Evolutionary conservation across 2,329 filamentous ascomycete genomes (phyloP), one percentile per base, ranked within the genome.

Genomic region (Teratosphaeria nubilosa): DNA sequence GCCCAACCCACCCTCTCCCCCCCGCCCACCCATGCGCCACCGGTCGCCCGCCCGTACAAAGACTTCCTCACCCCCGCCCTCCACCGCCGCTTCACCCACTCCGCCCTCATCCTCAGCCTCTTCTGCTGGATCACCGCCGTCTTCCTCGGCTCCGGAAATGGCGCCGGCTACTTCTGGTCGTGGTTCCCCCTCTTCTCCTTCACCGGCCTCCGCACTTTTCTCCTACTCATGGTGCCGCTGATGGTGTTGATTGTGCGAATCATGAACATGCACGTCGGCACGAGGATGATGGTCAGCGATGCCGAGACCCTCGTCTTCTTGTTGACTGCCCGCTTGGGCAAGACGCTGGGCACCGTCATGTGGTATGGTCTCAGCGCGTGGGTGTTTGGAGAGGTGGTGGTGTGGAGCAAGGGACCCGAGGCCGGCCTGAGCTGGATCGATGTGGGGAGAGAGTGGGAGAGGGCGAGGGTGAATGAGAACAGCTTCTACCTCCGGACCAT

Each of bases 41-140:
- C 73, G 74, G 69, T 77, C 74, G 70, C 80, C 77, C 76, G 84
- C 78, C 79, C 82, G 72, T 95, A 96, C 75, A 87, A 90, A 78
- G 90, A 96, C 76, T 95, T 95, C 73, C 77, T 96, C 65, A 95
- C 92, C 61, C 91, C 92, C 54, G 86, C 88, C 56, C 78, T 96
- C 63, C 92, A 97, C 74, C 82, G 88, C 68, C 84, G 91, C 68
- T 97, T 96, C 75, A 86, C 87, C 54, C 86, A 85, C 62, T 90
- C 90, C 13, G 87, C 87, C 53, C 80, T 82, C 14, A 77, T 89
- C 62, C 78, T 91, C 14, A 75, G 94, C 10, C 75, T 80, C 53
- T 78, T 90, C 58, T 90, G 89, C 69, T 95, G 94, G 72, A 57
- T 82, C 41, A 83, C 90, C 69, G 82, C 90, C 54, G 74, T 94